Evolutionary conservation across 2,329 filamentous ascomycete species (phyloP).

Genomic region (Colletotrichum eleusines): DNA sequence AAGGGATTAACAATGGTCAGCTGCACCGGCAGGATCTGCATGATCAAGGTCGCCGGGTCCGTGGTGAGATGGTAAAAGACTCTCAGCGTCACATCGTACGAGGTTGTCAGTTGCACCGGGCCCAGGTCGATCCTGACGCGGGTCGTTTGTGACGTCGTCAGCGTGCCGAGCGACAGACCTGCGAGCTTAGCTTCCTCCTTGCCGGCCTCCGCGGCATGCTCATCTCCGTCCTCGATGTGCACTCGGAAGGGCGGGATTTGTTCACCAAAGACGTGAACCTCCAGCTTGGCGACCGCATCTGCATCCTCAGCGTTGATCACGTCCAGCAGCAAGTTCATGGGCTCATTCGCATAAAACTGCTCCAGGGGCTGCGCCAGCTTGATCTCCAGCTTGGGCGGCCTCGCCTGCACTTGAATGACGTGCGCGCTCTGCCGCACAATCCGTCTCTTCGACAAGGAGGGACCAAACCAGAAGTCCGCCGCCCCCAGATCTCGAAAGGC

Average conservation of each 20-base stretch:
- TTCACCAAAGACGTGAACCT: constrained; percentile 75
- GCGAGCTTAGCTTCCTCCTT: constrained; percentile 59
- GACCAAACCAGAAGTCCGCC: constrained; percentile 64
- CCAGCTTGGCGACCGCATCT: constrained; percentile 77
- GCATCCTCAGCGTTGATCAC: constrained; percentile 87
- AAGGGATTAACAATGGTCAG: constrained; percentile 86
- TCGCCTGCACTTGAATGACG: constrained; percentile 80
- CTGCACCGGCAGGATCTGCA: constrained; percentile 76
- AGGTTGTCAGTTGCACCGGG: constrained; percentile 63
- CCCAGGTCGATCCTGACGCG: constrained; percentile 62
- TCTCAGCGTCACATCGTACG: constrained; percentile 77
- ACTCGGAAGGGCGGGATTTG: constrained; percentile 61
- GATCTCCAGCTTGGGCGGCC: constrained; percentile 92
- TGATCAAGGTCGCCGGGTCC: constrained; percentile 84
- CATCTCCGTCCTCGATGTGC: constrained; percentile 51
- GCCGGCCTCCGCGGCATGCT: constrained; percentile 49
- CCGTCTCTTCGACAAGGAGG: constrained; percentile 57
- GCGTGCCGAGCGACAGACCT: constrained; percentile 59
- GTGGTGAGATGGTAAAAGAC: constrained; percentile 83
- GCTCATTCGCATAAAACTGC: constrained; percentile 89
- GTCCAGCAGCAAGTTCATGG: constrained; percentile 75
- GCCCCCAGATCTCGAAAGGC: constrained; percentile 59
- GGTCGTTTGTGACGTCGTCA: constrained; percentile 59
- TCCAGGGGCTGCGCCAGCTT: constrained; percentile 70
- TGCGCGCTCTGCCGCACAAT: constrained; percentile 64